Base-by-base conservation (phyloP, 352 stramenopile species). In the Phytophthora fragariaefolia region DNA sequence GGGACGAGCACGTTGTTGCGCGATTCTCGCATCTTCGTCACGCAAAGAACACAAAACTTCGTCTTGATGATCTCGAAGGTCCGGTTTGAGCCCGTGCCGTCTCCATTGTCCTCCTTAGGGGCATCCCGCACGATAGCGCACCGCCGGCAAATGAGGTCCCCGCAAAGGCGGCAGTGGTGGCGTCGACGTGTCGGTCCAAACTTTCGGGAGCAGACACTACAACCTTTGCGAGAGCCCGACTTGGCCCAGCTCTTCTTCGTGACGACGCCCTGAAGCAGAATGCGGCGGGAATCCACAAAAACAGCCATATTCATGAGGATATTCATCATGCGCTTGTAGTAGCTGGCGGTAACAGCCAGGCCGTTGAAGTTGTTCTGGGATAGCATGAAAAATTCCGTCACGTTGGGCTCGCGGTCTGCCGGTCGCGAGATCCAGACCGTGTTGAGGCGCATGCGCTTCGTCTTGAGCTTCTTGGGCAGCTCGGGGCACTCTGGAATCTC, bases 151-250 rank as follows among this genome's bases (percentile, higher is more conserved):
- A 92, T 87, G 32, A 94, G 80, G 30, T 94, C 82, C 50, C 86
- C 86, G 51, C 86, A 94, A n/a, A 94, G 59, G 4, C 86, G 74
- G 54, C 86, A 94, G 70, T 93, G 84, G 58, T 95, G 86, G 20
- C 86, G 83, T 6, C 80, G 77, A 8, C 83, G 78, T n/a, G 81
- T 87, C 3, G 83, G 69, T 10, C 76, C 62, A 50, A 95, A 95
- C 23, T 77, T 73, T 22, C 80, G 73, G 30, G 84, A 77, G 58
- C 86, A 95, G 3, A 92, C 77, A 22, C 77, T 82, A 52, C 86
- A 95, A 45, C 67, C 73, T 23, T 76, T 77, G 15, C 86, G 79
- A 22, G 74, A 74, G 6, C 56, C 24, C 38, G 79, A 74, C 15
- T 80, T 72, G 2, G 90, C 74, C 86, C 84, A 92, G 20, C 72